phyloP scores from a whole-genome alignment of 441 rosid species.

The Flueggea neowawraea region DNA sequence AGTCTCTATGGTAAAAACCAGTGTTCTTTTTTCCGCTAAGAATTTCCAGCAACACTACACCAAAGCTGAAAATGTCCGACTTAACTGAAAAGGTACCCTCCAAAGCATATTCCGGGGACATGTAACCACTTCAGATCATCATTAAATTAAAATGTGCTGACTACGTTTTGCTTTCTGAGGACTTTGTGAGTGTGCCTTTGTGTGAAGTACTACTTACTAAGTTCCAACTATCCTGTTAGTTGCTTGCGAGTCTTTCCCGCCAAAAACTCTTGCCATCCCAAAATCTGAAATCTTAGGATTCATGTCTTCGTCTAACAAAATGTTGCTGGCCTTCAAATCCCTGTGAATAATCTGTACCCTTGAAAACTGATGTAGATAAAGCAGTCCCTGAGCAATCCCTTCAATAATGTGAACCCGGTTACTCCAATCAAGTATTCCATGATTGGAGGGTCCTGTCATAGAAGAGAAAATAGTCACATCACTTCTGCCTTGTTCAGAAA shows the following conservation, averaged over 20 bases:
- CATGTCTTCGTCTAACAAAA: constrained; percentile 16
- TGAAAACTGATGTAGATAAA: constrained; percentile 34
- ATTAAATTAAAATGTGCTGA: not conserved
- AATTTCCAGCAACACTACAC: not conserved
- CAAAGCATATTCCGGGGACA: not conserved
- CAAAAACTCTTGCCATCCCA: constrained; percentile 29
- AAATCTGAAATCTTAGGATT: constrained; percentile 33
- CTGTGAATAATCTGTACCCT: constrained; percentile 21
- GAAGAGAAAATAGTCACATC: not conserved
- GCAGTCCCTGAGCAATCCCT: constrained; percentile 25
- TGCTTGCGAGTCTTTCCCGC: constrained; percentile 12
- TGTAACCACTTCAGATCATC: not conserved
- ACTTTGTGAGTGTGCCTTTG: too few relatives aligned
- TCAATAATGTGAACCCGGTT: constrained; percentile 16
- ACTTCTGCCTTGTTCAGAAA: not conserved
- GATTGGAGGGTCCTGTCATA: constrained; percentile 11
- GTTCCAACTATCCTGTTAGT: constrained; percentile 24
- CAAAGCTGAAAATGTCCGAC: constrained; percentile 1
- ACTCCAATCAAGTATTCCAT: constrained; percentile 19
- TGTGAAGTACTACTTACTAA: constrained; percentile 18
- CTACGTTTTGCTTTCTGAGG: too few relatives aligned
- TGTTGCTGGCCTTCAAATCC: constrained; percentile 27
- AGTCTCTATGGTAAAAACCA: not conserved
- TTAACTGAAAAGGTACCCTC: not conserved
- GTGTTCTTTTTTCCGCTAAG: constrained; percentile 1